These are phyloP conservation scores for Metschnikowia drakensbergensis DNA, from an alignment of 805 yeast species.

Conservation along the genomic window DNA sequence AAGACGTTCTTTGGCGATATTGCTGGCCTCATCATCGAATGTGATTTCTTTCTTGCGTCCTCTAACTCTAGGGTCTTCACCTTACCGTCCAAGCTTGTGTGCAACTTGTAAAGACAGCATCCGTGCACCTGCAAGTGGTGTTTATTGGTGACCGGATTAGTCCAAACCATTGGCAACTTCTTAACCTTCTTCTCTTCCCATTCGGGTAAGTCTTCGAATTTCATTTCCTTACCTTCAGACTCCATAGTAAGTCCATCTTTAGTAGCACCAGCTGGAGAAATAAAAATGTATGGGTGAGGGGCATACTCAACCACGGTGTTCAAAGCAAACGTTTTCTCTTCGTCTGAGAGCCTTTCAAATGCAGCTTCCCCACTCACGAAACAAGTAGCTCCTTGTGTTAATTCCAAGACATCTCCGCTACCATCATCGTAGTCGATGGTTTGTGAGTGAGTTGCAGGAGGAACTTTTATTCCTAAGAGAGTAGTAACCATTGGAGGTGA, in stretches of 20 bases:
- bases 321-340: constrained; percentile 71
- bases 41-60: constrained; percentile 70
- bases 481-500: constrained; percentile 88
- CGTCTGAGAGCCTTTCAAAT: constrained; percentile 59
- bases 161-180: constrained; percentile 84
- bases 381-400: constrained; percentile 85
- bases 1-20: constrained; percentile 69
- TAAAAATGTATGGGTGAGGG: constrained; percentile 88
- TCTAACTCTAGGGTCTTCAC: constrained; percentile 52
- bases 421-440: constrained; percentile 53
- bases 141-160: constrained; percentile 79
- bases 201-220: constrained; percentile 65
- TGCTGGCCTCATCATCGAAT: constrained; percentile 80
- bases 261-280: constrained; percentile 76
- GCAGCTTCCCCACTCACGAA: constrained; percentile 84
- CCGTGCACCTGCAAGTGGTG: constrained; percentile 88
- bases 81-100: constrained; percentile 50
- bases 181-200: constrained; percentile 82
- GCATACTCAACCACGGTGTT: constrained; percentile 82
- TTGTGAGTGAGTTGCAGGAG: constrained; percentile 60
- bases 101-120: constrained; percentile 71
- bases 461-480: constrained; percentile 76
- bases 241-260: constrained; percentile 85
- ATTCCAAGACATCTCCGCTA: constrained; percentile 56
- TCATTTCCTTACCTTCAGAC: constrained; percentile 68